Evolutionary conservation across 2,329 filamentous ascomycete species (phyloP), one percentile per base, ranked within the genome.

Genomic region (Xylariaceae sp.): DNA sequence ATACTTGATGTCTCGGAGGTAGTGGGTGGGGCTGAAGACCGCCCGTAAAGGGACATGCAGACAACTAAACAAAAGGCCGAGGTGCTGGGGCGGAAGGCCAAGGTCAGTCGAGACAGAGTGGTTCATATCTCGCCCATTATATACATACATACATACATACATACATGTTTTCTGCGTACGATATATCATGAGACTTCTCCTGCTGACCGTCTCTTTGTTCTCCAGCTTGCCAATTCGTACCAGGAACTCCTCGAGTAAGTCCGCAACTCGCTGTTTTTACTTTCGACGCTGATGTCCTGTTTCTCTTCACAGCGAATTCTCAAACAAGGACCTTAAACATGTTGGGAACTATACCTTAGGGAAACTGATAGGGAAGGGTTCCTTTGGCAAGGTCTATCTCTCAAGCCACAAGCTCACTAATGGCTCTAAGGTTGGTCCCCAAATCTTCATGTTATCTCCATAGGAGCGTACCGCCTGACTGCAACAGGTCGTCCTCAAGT

Each of bases 331-430:
- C 64, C 85, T 99, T 65, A 89, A 89, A 69, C 91, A 88, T 52
- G 95, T 99, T 59, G 95, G 95, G 66, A 98, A 97, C 78, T 99
- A 99, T 75, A 88, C 88, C 37, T 83, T 99, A 54, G 95, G 95
- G 44, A 88, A 88, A 57, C 81, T 99, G 56, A 96, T 99, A 71
- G 95, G 95, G 65, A 99, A 98, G 73, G 95, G 95, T 55, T 97
- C 93, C 62, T 99, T 99, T 75, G 95, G 95, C 68, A 98, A 97
- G 77, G 95, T 99, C 69, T 99, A 99, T 74, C 82, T 99, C 56
- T 95, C 93, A 56, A 87, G 88, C 44, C 95, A 99, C 75, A 98
- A 97, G 75, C 91, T 99, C 74, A 98, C 91, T 70, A 97, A 97
- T 86, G 93, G 93, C 70, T 96, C 93, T 71, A 98, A 97, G 86